Conservation (phyloP, 2,329 filamentous ascomycete species). For the Catunica adiposa region DNA sequence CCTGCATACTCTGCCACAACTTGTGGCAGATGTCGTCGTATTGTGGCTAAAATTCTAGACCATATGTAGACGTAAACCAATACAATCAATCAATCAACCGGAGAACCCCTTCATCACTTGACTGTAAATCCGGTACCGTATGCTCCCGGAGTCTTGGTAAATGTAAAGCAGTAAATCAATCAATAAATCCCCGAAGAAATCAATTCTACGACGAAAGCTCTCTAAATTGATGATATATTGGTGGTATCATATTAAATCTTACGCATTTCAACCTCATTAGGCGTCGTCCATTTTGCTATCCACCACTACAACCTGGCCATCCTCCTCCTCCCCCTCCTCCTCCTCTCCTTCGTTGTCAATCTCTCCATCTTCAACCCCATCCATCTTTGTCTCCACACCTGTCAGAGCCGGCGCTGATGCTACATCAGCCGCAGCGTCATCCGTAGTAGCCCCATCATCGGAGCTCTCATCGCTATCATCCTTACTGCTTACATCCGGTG, state of each 20-base stretch:
- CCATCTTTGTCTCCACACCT: neutral
- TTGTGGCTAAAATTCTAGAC: too few species aligned
- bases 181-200: neutral
- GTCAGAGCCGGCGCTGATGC: neutral
- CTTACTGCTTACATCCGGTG: neutral
- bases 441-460: neutral
- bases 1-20: too few species aligned
- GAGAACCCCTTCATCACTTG: too few species aligned
- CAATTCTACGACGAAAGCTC: too few species aligned
- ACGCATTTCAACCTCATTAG: neutral
- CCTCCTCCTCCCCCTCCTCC: neutral
- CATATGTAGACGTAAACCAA: too few species aligned
- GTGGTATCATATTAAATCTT: neutral
- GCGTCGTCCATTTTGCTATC: neutral
- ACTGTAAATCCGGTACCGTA: too few species aligned
- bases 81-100: too few species aligned
- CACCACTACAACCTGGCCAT: neutral
- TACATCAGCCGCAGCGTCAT: neutral
- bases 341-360: neutral
- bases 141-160: too few species aligned
- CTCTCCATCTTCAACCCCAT: neutral
- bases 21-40: too few species aligned
- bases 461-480: neutral
- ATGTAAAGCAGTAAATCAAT: too few species aligned
- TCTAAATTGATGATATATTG: conserved; percentile 1